Percentiles rank a stretch among this genome's conserved stretches.
Evolutionary conservation across 2,329 filamentous ascomycete genomes (phyloP).

Genomic region (Intubia oerlemansii): DNA sequence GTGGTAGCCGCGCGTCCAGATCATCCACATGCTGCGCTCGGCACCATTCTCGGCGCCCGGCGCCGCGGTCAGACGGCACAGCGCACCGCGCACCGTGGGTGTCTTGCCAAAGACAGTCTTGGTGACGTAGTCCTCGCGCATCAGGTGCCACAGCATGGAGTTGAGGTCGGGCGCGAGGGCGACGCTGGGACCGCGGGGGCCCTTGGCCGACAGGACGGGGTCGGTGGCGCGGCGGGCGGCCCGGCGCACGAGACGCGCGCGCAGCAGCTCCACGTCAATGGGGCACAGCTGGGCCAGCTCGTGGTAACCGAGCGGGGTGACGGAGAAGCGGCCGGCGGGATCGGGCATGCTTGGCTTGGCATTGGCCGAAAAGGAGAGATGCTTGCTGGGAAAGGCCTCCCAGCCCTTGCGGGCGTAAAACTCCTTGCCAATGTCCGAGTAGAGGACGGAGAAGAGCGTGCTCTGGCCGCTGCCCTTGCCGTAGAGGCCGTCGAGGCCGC

Average conservation of each 20-base stretch:
- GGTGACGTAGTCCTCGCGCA: slow-evolving; percentile 60
- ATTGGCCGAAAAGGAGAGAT: slow-evolving; percentile 38
- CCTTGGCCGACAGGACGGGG: slow-evolving; percentile 7
- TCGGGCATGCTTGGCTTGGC: not conserved
- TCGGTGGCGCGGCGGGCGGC: slow-evolving; percentile 3
- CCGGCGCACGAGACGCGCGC: slow-evolving; percentile 21
- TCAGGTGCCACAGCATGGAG: slow-evolving; percentile 55
- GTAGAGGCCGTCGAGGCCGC: slow-evolving; percentile 9
- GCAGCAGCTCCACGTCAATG: slow-evolving; percentile 41
- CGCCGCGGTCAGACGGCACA: slow-evolving; percentile 30
- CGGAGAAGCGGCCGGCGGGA: not conserved
- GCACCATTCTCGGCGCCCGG: slow-evolving; percentile 10
- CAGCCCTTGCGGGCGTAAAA: slow-evolving; percentile 68
- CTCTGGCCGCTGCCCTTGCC: slow-evolving; percentile 5
- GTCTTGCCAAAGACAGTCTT: slow-evolving; percentile 33
- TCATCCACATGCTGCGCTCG: slow-evolving; percentile 45
- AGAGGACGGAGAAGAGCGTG: slow-evolving; percentile 55
- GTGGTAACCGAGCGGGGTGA: slow-evolving; percentile 27
- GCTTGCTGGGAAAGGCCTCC: slow-evolving; percentile 50
- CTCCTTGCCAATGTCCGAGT: slow-evolving; percentile 64
- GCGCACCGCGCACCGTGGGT: slow-evolving; percentile 48
- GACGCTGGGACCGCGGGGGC: slow-evolving; percentile 26
- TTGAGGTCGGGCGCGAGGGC: slow-evolving; percentile 48
- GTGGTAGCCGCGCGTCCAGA: slow-evolving; percentile 50
- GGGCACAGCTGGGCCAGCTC: slow-evolving; percentile 40